Evolutionary conservation across 768 basidiomycete species (phyloP).

Genomic region (Podaxis sp.): DNA sequence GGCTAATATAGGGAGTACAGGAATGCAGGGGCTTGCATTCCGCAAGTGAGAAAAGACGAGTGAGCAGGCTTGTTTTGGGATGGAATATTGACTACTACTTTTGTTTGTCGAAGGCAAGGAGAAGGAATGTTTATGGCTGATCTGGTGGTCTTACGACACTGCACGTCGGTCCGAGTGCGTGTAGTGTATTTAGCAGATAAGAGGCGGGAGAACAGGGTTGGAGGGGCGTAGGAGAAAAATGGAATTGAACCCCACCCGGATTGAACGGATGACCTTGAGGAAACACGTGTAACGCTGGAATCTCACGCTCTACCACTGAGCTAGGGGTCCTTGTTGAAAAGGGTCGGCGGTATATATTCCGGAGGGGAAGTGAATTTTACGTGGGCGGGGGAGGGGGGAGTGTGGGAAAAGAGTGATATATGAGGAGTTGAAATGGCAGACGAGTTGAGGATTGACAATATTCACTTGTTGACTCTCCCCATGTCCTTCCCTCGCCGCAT

Average conservation of each 20-base stretch:
- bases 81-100: too few relatives aligned
- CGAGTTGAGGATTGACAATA: not conserved
- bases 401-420: not conserved
- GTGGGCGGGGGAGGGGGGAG: not conserved
- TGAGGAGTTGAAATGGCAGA: not conserved
- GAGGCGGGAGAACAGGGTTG: not conserved
- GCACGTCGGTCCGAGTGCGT: too few relatives aligned
- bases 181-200: too few relatives aligned
- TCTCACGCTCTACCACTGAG: slow-evolving; percentile 7
- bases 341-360: too few relatives aligned
- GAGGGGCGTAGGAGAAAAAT: not conserved
- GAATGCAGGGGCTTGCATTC: too few relatives aligned
- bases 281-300: slow-evolving; percentile 19
- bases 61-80: too few relatives aligned
- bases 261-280: slow-evolving; percentile 52
- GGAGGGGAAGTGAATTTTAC: too few relatives aligned
- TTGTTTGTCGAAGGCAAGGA: too few relatives aligned
- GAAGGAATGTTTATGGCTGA: too few relatives aligned
- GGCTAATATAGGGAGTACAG: too few relatives aligned
- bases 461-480: not conserved
- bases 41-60: too few relatives aligned
- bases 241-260: slow-evolving; percentile 38
- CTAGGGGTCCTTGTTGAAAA: not conserved
- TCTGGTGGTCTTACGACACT: too few relatives aligned
- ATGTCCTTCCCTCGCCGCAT: not conserved